phyloP scores from a whole-genome alignment of 169 alveolate species.

The Plasmodium malariae region DNA sequence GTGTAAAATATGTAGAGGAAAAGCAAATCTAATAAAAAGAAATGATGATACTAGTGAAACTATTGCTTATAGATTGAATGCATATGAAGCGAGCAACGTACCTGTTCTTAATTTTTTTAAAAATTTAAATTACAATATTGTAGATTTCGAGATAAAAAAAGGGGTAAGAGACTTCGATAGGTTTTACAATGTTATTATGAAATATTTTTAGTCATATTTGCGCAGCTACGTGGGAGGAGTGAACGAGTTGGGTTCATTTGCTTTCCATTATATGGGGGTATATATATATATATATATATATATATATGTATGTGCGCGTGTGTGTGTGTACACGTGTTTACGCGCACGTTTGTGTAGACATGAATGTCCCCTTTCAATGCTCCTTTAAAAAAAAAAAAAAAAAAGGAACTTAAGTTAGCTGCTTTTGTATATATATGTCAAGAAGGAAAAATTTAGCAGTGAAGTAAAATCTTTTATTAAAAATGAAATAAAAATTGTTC shows the following conservation, averaged over 20 bases:
- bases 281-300: no score
- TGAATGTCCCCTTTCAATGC: no score
- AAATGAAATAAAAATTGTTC: no score
- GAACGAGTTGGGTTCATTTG: not conserved
- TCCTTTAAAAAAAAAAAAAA: no score
- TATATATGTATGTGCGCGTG: no score
- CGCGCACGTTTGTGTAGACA: no score
- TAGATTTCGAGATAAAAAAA: constrained; percentile 32
- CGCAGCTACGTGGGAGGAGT: not conserved
- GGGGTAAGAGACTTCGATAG: constrained; percentile 50
- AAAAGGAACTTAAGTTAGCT: no score
- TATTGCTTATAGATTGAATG: constrained; percentile 24
- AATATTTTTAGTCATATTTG: not conserved
- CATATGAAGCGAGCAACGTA: constrained; percentile 22
- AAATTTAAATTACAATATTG: constrained; percentile 26
- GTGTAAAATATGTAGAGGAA: constrained; percentile 39
- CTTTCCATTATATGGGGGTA: no score
- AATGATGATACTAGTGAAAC: constrained; percentile 48
- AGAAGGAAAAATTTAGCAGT: no score
- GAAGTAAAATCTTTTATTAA: no score
- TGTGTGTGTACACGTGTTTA: no score
- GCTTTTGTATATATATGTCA: no score
- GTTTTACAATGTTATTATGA: constrained; percentile 4
- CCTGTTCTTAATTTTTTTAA: constrained; percentile 52
- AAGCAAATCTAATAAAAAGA: constrained; percentile 29